Conservation (phyloP, 768 basidiomycete genomes). For the Phylloporus sp. region DNA sequence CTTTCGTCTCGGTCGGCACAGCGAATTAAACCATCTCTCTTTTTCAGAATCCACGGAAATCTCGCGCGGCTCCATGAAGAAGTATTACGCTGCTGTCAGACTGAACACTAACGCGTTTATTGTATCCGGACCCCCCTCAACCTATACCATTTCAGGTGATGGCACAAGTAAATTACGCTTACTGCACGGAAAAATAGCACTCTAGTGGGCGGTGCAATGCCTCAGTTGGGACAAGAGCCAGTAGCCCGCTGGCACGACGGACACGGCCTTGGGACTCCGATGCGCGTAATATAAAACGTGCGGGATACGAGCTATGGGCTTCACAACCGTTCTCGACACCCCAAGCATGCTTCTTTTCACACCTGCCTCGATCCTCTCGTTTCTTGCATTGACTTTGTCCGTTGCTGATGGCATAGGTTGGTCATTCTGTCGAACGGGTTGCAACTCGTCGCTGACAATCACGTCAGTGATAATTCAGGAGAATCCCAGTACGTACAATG, state of each 20-base stretch:
- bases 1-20: no score
- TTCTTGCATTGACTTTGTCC: conserved; percentile 10
- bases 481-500: no score
- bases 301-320: neutral
- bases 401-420: conserved; percentile 10
- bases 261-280: neutral
- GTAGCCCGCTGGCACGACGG: no score
- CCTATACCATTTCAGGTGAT: neutral
- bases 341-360: conserved; percentile 10
- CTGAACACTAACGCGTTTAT: no score
- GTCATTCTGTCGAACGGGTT: neutral
- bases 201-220: neutral
- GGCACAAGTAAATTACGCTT: neutral
- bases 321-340: neutral
- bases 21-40: no score
- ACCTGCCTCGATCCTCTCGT: conserved; percentile 7
- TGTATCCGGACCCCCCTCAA: no score
- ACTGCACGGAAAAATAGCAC: neutral
- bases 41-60: no score
- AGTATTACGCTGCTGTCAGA: no score
- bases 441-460: neutral
- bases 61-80: no score
- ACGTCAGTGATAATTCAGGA: no score
- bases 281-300: conserved; percentile 10
- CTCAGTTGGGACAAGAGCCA: no score